Conservation (phyloP, 2,329 filamentous ascomycete species). For the Nigrospora oryzae region DNA sequence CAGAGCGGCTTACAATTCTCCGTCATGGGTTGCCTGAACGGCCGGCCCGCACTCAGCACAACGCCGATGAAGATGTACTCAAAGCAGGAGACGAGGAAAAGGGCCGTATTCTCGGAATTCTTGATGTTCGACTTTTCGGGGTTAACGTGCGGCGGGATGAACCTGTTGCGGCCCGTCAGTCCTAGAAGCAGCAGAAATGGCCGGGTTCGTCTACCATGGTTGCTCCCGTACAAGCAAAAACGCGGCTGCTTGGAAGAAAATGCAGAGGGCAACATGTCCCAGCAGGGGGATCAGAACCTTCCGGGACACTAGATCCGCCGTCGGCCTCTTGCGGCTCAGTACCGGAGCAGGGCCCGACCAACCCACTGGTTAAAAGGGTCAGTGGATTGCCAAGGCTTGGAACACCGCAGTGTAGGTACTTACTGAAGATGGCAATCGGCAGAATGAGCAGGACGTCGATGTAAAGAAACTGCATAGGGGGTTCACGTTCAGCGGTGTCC, state of each 20-base stretch:
- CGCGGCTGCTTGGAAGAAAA: constrained; percentile 65
- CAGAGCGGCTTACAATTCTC: constrained; percentile 60
- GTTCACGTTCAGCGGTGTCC: constrained; percentile 1
- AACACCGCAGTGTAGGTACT: constrained; percentile 20
- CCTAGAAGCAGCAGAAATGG: not conserved
- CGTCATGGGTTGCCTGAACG: constrained; percentile 73
- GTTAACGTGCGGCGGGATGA: constrained; percentile 69
- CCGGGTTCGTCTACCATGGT: constrained; percentile 53
- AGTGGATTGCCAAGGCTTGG: not conserved
- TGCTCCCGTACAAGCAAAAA: constrained; percentile 71
- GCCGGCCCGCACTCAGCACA: constrained; percentile 82
- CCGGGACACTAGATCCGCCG: constrained; percentile 81
- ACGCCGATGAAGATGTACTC: constrained; percentile 90
- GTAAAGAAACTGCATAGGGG: constrained; percentile 62
- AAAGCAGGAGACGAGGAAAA: constrained; percentile 87
- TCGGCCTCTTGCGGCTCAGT: constrained; percentile 78
- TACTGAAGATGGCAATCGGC: constrained; percentile 90
- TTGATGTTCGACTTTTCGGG: constrained; percentile 74
- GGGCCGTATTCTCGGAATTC: constrained; percentile 87
- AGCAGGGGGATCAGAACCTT: constrained; percentile 87
- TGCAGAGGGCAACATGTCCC: constrained; percentile 77
- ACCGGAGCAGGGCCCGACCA: constrained; percentile 80
- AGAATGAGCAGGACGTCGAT: constrained; percentile 90
- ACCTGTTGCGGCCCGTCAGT: constrained; percentile 38
- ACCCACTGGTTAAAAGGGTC: constrained; percentile 52